phyloP scores from a whole-genome alignment of 257 asterid genomes.

The Penstemon eatonii region DNA sequence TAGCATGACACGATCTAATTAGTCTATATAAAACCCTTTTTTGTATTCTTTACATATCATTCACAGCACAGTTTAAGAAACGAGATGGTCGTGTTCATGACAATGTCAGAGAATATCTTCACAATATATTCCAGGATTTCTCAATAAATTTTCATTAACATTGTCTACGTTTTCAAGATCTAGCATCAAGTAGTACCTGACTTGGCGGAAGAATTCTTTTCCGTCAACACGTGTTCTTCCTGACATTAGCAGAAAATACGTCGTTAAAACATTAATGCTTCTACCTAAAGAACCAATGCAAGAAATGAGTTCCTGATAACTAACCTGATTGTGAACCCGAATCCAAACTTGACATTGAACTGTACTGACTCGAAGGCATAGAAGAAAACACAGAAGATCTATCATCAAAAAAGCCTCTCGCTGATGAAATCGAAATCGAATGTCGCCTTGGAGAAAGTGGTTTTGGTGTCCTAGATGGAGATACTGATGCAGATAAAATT shows the following conservation, averaged over 20 bases:
- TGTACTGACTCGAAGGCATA: slow-evolving; percentile 51
- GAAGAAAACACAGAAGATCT: slow-evolving; percentile 64
- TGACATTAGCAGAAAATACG: slow-evolving; percentile 25
- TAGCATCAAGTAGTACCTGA: slow-evolving; percentile 52
- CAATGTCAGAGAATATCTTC: no score
- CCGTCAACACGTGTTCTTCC: slow-evolving; percentile 95
- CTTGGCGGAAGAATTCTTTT: slow-evolving; percentile 97
- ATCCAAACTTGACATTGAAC: slow-evolving; percentile 77
- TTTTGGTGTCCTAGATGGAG: slow-evolving; percentile 80
- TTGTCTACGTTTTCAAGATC: neutral
- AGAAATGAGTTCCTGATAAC: slow-evolving; percentile 16
- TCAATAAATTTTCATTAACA: neutral
- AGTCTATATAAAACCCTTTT: no score
- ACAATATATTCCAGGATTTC: no score
- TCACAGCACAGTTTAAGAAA: no score
- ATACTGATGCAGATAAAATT: slow-evolving; percentile 68
- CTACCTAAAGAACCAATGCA: no score
- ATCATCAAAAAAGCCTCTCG: slow-evolving; percentile 78
- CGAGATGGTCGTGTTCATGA: no score
- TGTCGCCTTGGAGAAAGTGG: slow-evolving; percentile 84
- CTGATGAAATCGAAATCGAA: slow-evolving; percentile 61
- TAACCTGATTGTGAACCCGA: slow-evolving; percentile 78
- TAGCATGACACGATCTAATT: no score
- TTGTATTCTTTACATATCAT: no score
- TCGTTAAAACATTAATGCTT: neutral